These are phyloP conservation scores for Phytophthora pisi DNA, from an alignment of 352 stramenopile species.

Conservation along the genomic window DNA sequence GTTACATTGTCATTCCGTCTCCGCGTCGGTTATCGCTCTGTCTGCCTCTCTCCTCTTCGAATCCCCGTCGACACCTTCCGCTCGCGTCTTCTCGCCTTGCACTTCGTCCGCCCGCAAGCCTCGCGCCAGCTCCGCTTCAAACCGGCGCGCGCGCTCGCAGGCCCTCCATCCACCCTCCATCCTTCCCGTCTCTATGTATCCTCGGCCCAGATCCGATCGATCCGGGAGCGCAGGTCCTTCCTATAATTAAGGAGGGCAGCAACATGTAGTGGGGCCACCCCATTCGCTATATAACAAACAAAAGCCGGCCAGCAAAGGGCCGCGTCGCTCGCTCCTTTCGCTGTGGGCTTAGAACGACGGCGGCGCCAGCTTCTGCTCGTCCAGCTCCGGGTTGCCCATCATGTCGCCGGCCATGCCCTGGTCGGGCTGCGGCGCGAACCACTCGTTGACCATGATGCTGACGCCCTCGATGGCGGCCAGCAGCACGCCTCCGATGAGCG, in stretches of 20 bases:
- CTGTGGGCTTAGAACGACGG: conserved; percentile 70
- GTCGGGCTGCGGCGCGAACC: conserved; percentile 70
- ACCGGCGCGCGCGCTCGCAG: conserved; percentile 5
- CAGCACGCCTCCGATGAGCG: conserved; percentile 95
- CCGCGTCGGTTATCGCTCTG: conserved; percentile 32
- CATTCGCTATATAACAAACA: conserved; percentile 31
- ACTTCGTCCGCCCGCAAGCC: conserved; percentile 19
- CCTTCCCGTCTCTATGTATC: conserved; percentile 37
- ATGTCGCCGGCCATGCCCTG: conserved; percentile 49
- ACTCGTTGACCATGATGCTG: conserved; percentile 95
- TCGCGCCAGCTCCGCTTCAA: conserved; percentile 22
- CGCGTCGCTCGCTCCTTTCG: neutral
- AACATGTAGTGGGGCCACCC: conserved; percentile 27
- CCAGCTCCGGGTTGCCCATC: conserved; percentile 63
- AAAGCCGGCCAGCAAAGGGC: neutral
- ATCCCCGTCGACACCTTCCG: conserved; percentile 5
- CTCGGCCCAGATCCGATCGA: conserved; percentile 34
- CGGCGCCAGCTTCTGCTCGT: conserved; percentile 87
- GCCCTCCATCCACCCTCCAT: neutral
- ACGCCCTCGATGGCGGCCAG: conserved; percentile 97
- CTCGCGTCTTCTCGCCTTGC: conserved; percentile 8
- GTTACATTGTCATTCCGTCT: conserved; percentile 43
- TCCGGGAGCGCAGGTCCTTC: conserved; percentile 36
- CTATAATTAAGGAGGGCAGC: conserved; percentile 50
- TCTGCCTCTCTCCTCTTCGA: conserved; percentile 9